phyloP scores from a whole-genome alignment of 768 basidiomycete species.

The Cyclocybe cylindracea region DNA sequence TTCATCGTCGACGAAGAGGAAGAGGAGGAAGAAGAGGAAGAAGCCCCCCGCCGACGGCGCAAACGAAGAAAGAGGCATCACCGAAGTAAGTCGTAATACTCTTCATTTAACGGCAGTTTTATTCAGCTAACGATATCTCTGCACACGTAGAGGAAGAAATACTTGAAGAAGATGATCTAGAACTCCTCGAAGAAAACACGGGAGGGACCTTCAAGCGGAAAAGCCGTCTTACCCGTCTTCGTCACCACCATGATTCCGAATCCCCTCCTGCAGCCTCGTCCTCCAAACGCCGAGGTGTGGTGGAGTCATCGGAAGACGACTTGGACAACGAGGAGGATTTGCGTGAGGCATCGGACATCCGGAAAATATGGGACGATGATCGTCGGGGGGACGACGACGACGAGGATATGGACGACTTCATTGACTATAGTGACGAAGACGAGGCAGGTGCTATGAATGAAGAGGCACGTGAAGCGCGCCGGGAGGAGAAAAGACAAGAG shows the following conservation, averaged over 20 bases:
- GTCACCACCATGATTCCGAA: conserved; percentile 72
- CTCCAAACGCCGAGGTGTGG: conserved; percentile 56
- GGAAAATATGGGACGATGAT: conserved; percentile 87
- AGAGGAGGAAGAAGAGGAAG: conserved; percentile 79
- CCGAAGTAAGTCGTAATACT: conserved; percentile 40
- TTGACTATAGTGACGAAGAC: conserved; percentile 80
- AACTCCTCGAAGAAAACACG: conserved; percentile 86
- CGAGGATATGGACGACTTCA: conserved; percentile 78
- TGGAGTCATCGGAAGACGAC: conserved; percentile 81
- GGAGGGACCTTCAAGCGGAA: conserved; percentile 73
- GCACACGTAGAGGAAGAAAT: conserved; percentile 60
- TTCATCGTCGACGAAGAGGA: conserved; percentile 95
- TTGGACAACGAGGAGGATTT: conserved; percentile 56
- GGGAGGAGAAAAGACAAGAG: conserved; percentile 65
- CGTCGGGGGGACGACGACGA: conserved; percentile 66
- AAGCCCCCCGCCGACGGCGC: conserved; percentile 56
- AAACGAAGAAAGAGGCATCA: conserved; percentile 72
- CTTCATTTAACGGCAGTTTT: conserved; percentile 5
- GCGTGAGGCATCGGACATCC: conserved; percentile 62
- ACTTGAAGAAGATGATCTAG: conserved; percentile 93
- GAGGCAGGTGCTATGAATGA: conserved; percentile 76
- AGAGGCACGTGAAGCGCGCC: conserved; percentile 72
- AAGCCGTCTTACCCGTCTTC: conserved; percentile 63
- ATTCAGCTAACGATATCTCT: conserved; percentile 10
- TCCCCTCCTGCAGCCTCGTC: conserved; percentile 67